Evolutionary conservation across 371 early-diverging fungal genomes (phyloP), one percentile per base, ranked within the genome.

Genomic region (Entomophthora muscae): DNA sequence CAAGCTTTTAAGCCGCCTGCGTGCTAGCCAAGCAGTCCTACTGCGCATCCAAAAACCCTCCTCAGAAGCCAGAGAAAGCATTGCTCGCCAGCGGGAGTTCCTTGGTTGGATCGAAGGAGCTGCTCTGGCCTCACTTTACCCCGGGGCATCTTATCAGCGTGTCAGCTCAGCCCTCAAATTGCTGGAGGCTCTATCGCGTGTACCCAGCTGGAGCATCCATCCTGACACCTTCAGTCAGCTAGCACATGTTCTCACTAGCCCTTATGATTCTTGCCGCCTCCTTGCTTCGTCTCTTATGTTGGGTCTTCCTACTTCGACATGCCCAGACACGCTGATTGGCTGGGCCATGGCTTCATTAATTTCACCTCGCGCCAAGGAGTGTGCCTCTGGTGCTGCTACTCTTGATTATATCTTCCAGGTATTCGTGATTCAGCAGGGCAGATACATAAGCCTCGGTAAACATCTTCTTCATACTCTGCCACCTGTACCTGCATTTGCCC

Each of bases 1-100:
- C 21, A 77, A 81, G 55, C 70, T 84, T 28, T 67, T 81, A 59
- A 69, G 71, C 3, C 77, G 82, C 28, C 68, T 81, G 17, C 70
- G 75, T 3, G 78, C 77, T 3, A 82, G 78, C 66, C 31, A 78
- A 22, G 79, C 69, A 32, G 68, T 63, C 1, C 52, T 5, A 1
- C 10, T 24, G 13, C 24, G 29, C 28, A 26, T 26, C 10, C 57
- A 2, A 21, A 29, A 7, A 7, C 57, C 24, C 17, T 10, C 29
- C 1, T 3, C 29, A 30, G 57, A 28, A 7, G 29, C 1, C 24
- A 2, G 17, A 26, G 26, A 26, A 21, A 21, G 55, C 5, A 23
- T 21, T 26, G 55, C 7, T 23, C 55, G 23, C 21, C 21, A 54
- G 22, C 5, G 22, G 3, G 7, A 21, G 21, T 21, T 21, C 23